phyloP scores from a whole-genome alignment of 2,329 filamentous ascomycete genomes.

The Xylariaceae sp. region DNA sequence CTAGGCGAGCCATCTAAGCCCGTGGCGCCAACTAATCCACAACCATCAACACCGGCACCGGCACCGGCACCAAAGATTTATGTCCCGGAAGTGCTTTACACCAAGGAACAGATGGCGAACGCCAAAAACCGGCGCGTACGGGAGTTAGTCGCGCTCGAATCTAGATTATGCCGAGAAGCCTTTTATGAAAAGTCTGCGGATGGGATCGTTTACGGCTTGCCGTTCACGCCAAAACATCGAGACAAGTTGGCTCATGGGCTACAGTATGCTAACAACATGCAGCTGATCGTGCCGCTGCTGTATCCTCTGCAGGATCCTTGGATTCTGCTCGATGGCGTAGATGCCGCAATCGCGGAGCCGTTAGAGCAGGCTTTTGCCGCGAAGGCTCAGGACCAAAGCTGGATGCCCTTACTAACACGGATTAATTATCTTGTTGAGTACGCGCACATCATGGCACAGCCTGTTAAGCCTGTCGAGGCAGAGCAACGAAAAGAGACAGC shows the following conservation, averaged over 20 bases:
- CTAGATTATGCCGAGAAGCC: constrained; percentile 63
- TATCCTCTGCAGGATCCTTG: constrained; percentile 67
- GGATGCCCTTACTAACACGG: constrained; percentile 64
- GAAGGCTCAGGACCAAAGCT: constrained; percentile 50
- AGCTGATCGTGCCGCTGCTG: constrained; percentile 62
- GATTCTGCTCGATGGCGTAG: constrained; percentile 60
- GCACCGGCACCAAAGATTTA: constrained; percentile 29
- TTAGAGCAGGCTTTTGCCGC: constrained; percentile 61
- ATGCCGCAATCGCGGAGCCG: constrained; percentile 53
- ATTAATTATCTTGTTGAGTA: constrained; percentile 71
- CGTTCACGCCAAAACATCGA: constrained; percentile 60
- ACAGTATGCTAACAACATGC: constrained; percentile 57
- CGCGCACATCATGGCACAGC: constrained; percentile 60
- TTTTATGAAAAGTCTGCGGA: constrained; percentile 65
- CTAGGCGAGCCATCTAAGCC: constrained; percentile 16
- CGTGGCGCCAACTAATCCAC: not conserved
- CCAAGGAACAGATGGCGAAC: constrained; percentile 53
- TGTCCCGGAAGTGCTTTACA: constrained; percentile 46
- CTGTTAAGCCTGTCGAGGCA: constrained; percentile 34
- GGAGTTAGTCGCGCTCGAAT: constrained; percentile 68
- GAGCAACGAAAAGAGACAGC: constrained; percentile 11
- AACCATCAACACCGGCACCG: constrained; percentile 11
- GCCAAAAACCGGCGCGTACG: constrained; percentile 59
- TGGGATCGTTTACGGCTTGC: constrained; percentile 64
- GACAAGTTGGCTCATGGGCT: constrained; percentile 55